These are phyloP conservation scores for Flaveria trinervia DNA, from an alignment of 129 eudicot genomes.

Conservation along the genomic window DNA sequence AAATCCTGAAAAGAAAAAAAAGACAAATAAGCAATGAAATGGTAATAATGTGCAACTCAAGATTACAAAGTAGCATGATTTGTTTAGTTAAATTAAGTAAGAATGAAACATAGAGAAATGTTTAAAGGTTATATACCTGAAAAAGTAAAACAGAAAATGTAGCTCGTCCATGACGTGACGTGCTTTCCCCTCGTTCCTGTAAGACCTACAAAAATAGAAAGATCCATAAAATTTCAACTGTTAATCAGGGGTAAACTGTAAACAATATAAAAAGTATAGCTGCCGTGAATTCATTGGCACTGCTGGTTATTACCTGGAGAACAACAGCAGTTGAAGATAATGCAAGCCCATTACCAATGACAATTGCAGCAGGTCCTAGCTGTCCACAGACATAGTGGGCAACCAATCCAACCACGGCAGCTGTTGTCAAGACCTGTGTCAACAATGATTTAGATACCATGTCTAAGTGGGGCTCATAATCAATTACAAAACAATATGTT, in stretches of 20 bases:
- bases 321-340: conserved; percentile 98
- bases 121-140: conserved; percentile 54
- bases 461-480: neutral
- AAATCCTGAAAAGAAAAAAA: conserved; percentile 58
- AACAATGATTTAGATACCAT: conserved; percentile 5
- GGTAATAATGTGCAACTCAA: neutral
- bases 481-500: conserved; percentile 21
- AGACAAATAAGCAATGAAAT: conserved; percentile 8
- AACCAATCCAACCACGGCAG: conserved; percentile 77
- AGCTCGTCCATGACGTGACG: conserved; percentile 99
- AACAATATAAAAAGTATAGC: conserved; percentile 1
- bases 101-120: neutral
- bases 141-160: conserved; percentile 96
- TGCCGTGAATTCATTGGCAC: conserved; percentile 10
- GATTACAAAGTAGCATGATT: conserved; percentile 16
- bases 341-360: conserved; percentile 96
- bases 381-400: conserved; percentile 72
- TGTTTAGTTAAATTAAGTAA: conserved; percentile 4
- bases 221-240: neutral
- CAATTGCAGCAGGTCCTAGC: conserved; percentile 97
- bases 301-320: conserved; percentile 68
- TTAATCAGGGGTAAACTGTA: conserved; percentile 2
- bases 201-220: conserved; percentile 65
- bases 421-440: conserved; percentile 83
- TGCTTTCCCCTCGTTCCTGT: conserved; percentile 99